Percentiles rank a stretch among this genome's conserved stretches.
Conservation (phyloP, 768 basidiomycete genomes). For the Harrya chromipes region DNA sequence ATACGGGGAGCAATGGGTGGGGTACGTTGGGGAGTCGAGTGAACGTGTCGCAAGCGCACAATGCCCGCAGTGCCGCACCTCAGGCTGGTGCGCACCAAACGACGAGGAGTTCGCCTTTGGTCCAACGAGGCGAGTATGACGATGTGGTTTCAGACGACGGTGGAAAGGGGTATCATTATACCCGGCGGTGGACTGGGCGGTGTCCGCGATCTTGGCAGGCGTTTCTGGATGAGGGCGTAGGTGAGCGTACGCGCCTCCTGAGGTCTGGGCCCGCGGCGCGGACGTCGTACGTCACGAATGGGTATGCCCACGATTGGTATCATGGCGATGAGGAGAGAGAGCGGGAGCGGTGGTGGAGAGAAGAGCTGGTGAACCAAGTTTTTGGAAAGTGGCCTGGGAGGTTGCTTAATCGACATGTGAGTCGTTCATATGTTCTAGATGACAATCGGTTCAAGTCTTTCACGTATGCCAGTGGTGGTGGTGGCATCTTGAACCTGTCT, state of each 20-base stretch:
- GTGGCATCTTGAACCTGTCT: constrained; percentile 65
- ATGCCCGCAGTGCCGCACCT: too few species aligned
- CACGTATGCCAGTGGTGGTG: constrained; percentile 69
- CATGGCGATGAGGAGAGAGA: constrained; percentile 30
- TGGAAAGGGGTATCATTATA: background rate
- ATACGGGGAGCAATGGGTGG: constrained; percentile 53
- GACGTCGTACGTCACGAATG: constrained; percentile 17
- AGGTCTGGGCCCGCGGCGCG: constrained; percentile 26
- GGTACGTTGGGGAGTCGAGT: constrained; percentile 62
- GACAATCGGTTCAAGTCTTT: background rate
- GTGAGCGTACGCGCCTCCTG: constrained; percentile 42
- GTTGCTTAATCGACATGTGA: constrained; percentile 65
- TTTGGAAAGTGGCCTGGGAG: constrained; percentile 71
- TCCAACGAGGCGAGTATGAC: background rate
- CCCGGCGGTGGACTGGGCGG: background rate
- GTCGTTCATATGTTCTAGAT: constrained; percentile 21
- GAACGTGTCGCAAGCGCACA: constrained; percentile 8
- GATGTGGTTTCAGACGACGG: background rate
- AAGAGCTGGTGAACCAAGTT: constrained; percentile 43
- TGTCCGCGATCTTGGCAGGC: constrained; percentile 5
- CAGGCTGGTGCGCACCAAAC: too few species aligned
- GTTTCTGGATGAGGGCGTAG: constrained; percentile 12
- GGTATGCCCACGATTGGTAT: constrained; percentile 18
- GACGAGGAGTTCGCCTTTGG: too few species aligned
- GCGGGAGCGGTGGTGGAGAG: constrained; percentile 39